Percentiles rank a stretch among this genome's conserved stretches.
Evolutionary conservation across 2,329 filamentous ascomycete genomes (phyloP).

Genomic region (Leptodontidium sp.): DNA sequence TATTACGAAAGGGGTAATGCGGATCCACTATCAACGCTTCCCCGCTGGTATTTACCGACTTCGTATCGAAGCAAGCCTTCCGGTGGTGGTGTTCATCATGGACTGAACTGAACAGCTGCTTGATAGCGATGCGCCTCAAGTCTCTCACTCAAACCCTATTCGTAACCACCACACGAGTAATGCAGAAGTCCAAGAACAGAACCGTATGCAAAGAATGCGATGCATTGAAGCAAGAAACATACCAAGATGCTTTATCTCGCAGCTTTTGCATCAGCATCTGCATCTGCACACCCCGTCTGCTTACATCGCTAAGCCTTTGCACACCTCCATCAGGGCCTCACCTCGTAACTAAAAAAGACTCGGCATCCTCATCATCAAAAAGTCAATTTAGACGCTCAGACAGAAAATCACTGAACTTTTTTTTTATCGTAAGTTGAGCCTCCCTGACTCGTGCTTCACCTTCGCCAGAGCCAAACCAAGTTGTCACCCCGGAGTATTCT

Average conservation of each 20-base stretch:
- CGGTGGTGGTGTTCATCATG: neutral
- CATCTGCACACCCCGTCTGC: neutral
- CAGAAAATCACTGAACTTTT: neutral
- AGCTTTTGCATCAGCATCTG: slow-evolving; percentile 2
- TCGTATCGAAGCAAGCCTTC: neutral
- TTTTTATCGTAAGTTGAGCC: neutral
- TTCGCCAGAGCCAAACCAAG: neutral
- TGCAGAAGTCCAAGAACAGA: neutral
- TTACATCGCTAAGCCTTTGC: neutral
- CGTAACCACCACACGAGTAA: slow-evolving; percentile 4
- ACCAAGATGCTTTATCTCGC: neutral
- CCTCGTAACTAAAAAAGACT: neutral
- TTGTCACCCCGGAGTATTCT: neutral
- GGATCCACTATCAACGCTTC: slow-evolving; percentile 9
- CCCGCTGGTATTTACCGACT: neutral
- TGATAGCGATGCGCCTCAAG: neutral
- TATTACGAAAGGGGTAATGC: neutral
- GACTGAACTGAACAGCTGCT: neutral
- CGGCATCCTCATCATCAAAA: slow-evolving; percentile 3
- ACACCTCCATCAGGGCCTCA: neutral
- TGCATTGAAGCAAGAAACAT: neutral
- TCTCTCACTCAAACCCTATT: neutral
- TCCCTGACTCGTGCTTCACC: slow-evolving; percentile 7
- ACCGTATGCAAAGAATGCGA: neutral
- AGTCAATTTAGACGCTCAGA: slow-evolving; percentile 17